phyloP scores from a whole-genome alignment of 805 yeast genomes.

The Myxozyma neglecta region DNA sequence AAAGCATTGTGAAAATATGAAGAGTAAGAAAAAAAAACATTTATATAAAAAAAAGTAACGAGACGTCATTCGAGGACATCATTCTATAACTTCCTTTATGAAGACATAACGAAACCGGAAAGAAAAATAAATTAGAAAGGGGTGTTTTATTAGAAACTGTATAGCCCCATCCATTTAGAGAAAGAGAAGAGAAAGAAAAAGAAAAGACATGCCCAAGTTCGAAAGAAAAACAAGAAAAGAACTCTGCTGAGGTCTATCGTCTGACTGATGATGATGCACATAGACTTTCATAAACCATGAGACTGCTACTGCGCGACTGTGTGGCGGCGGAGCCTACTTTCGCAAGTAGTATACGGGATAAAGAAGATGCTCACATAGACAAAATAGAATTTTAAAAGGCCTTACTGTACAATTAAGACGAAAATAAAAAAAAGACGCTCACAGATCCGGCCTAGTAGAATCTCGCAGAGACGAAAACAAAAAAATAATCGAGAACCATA shows the following conservation, averaged over 20 bases:
- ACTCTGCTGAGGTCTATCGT: neutral
- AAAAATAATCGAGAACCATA: neutral
- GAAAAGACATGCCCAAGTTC: too few relatives aligned
- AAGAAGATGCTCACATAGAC: neutral
- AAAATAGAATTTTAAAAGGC: neutral
- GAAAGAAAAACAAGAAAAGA: too few relatives aligned
- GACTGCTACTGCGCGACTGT: neutral
- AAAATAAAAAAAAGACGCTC: neutral
- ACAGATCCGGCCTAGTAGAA: neutral
- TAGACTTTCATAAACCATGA: neutral
- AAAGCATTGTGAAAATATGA: constrained; percentile 2
- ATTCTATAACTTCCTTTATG: neutral
- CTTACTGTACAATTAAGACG: neutral
- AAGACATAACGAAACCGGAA: too few relatives aligned
- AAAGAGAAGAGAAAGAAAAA: neutral
- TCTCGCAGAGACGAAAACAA: neutral
- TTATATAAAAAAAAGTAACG: neutral
- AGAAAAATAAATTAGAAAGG: too few relatives aligned
- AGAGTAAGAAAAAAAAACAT: neutral
- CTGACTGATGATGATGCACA: neutral
- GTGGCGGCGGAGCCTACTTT: too few relatives aligned
- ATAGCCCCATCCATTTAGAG: neutral
- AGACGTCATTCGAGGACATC: neutral
- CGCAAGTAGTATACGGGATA: neutral
- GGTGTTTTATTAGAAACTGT: too few relatives aligned